Conservation (phyloP, 2,329 filamentous ascomycete genomes). For the Beauveria australis region DNA sequence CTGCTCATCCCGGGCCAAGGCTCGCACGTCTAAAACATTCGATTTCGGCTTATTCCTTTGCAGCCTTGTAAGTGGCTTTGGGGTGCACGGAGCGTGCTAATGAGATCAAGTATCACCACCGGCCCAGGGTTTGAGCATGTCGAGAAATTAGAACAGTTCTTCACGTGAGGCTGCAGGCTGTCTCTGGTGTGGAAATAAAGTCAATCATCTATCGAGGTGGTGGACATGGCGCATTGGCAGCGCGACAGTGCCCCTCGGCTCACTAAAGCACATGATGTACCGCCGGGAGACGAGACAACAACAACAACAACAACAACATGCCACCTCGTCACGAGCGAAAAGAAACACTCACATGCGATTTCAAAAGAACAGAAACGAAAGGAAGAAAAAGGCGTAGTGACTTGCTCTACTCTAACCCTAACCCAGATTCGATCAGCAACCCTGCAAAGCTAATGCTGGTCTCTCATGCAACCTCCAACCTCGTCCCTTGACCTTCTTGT, state of each 20-base stretch:
- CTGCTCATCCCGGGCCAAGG: neutral
- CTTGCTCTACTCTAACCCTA: neutral
- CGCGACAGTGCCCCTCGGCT: neutral
- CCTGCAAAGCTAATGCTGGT: constrained; percentile 1
- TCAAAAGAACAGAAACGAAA: neutral
- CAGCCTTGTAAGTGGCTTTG: neutral
- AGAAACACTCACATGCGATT: too few relatives aligned
- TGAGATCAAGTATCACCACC: too few relatives aligned
- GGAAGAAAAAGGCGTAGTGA: too few relatives aligned
- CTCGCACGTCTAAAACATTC: neutral
- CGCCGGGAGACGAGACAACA: neutral
- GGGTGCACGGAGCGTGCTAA: neutral
- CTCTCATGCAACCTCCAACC: neutral
- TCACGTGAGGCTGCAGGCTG: neutral
- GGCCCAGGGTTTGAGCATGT: neutral
- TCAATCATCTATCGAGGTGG: neutral
- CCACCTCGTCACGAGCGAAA: neutral
- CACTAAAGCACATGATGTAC: too few relatives aligned
- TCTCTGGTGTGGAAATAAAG: neutral
- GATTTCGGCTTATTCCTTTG: neutral
- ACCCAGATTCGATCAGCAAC: neutral
- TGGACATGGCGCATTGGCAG: neutral
- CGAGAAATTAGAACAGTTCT: neutral
- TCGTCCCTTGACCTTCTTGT: constrained; percentile 1
- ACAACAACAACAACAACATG: neutral